Evolutionary conservation across 257 asterid species (phyloP).

Genomic region (Nicotiana obtusifolia): DNA sequence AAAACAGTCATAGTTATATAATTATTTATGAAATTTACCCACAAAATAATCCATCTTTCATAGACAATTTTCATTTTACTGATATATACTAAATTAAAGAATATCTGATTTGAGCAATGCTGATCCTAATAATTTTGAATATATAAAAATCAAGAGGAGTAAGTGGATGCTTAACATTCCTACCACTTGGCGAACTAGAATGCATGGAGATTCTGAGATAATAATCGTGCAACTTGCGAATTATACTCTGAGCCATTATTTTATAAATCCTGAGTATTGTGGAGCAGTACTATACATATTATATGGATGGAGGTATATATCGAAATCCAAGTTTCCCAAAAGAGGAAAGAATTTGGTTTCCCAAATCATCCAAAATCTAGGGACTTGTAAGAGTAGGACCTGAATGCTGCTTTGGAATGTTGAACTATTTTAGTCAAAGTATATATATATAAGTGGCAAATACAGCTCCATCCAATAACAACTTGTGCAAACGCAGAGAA

Average conservation of each 20-base stretch:
- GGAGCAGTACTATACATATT: background rate
- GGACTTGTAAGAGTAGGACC: background rate
- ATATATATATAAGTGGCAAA: slow-evolving; percentile 16
- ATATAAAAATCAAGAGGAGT: background rate
- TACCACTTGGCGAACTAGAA: background rate
- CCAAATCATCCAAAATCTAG: background rate
- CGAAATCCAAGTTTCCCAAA: slow-evolving; percentile 14
- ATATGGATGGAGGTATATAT: background rate
- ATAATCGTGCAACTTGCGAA: background rate
- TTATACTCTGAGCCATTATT: background rate
- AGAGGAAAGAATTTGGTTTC: slow-evolving; percentile 20
- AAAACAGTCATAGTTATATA: too few relatives aligned
- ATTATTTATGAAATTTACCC: background rate
- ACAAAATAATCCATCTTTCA: too few relatives aligned
- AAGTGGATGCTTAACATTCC: background rate
- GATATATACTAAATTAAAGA: background rate
- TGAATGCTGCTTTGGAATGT: background rate
- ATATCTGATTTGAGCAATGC: background rate
- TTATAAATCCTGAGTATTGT: background rate
- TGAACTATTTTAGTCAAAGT: slow-evolving; percentile 32
- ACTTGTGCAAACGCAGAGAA: slow-evolving; percentile 20
- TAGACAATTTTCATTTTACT: background rate
- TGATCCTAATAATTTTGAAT: background rate
- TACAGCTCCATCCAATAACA: slow-evolving; percentile 12
- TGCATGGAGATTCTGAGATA: background rate